A percentile compares a stretch with the other conserved stretches of the same genome.
Evolutionary conservation across 148 eudicot genomes (phyloP).

Genomic region (Persicaria tinctoria): DNA sequence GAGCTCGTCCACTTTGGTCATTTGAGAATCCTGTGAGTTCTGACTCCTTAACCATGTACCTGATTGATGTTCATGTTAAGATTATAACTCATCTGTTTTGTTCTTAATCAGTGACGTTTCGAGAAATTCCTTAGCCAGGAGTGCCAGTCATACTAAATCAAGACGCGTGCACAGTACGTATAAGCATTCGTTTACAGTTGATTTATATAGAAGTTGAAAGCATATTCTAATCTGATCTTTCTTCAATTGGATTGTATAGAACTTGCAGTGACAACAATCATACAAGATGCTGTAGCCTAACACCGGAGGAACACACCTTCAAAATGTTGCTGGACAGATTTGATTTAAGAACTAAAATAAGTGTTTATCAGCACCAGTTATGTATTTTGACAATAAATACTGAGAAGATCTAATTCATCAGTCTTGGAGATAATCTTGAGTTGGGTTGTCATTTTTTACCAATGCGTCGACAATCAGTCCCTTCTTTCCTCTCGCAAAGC

Average conservation of each 20-base stretch:
- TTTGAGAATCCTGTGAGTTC: neutral
- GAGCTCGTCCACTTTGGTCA: neutral
- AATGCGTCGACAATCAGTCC: too few relatives aligned
- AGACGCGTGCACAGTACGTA: neutral
- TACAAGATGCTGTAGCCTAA: constrained; percentile 9
- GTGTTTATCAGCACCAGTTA: too few relatives aligned
- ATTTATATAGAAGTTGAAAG: neutral
- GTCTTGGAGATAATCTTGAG: too few relatives aligned
- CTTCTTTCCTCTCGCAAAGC: too few relatives aligned
- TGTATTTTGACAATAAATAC: too few relatives aligned
- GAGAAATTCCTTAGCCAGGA: neutral
- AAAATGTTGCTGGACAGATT: neutral
- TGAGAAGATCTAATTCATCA: too few relatives aligned
- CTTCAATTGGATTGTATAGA: neutral
- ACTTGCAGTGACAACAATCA: constrained; percentile 2
- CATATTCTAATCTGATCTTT: neutral
- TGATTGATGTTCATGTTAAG: neutral
- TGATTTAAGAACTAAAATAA: too few relatives aligned
- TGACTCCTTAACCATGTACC: neutral
- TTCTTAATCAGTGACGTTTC: neutral
- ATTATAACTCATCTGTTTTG: neutral
- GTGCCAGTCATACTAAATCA: neutral
- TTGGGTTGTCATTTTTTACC: too few relatives aligned
- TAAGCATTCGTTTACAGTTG: neutral
- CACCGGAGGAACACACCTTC: neutral